phyloP scores from a whole-genome alignment of 1,284 basidiomycete species.

The Boletus mariae region DNA sequence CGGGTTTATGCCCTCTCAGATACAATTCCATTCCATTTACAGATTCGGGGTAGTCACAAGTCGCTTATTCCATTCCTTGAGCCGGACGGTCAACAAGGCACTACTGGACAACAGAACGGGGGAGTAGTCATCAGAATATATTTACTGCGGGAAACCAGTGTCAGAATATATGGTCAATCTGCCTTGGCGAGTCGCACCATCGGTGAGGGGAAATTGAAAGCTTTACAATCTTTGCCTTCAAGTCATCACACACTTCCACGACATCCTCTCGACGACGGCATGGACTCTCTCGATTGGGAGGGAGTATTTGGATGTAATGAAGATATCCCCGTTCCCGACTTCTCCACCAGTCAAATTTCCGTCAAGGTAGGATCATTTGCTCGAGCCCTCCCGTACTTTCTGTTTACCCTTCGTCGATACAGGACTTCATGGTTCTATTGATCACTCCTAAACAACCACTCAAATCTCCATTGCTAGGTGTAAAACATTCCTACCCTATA shows the following conservation, averaged over 20 bases:
- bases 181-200: conserved; percentile 6
- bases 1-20: conserved; percentile 27
- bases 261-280: conserved; percentile 12
- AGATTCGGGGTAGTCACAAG: conserved; percentile 24
- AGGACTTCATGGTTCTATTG: conserved; percentile 31
- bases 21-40: conserved; percentile 32
- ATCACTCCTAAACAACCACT: conserved; percentile 27
- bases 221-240: conserved; percentile 8
- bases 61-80: conserved; percentile 30
- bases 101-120: background rate
- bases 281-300: conserved; percentile 32
- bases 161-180: conserved; percentile 18
- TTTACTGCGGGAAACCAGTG: conserved; percentile 20
- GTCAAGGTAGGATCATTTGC: conserved; percentile 20
- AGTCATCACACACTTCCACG: conserved; percentile 2
- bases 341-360: conserved; percentile 22
- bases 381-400: background rate
- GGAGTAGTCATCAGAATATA: conserved; percentile 24
- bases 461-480: conserved; percentile 24
- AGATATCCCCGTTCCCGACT: conserved; percentile 17
- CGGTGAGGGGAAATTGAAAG: conserved; percentile 23
- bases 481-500: conserved; percentile 23
- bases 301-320: conserved; percentile 23
- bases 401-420: background rate
- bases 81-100: conserved; percentile 2